Evolutionary conservation across 2,329 filamentous ascomycete species (phyloP).

Genomic region (Ophiostoma montium): DNA sequence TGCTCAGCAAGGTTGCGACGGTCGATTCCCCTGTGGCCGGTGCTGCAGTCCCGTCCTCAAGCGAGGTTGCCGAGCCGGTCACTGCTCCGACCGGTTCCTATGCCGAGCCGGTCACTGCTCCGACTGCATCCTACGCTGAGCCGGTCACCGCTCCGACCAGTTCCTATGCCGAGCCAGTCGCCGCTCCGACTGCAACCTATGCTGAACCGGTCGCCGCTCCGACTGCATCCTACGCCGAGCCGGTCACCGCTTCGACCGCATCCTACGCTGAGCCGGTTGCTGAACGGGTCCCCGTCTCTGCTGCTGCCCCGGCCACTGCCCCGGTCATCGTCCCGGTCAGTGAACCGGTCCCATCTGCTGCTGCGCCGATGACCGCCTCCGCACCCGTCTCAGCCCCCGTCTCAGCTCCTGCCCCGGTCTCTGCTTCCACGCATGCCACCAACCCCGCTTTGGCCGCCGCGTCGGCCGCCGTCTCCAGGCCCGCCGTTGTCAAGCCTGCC

Average conservation of each 20-base stretch:
- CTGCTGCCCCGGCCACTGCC: conserved; percentile 26
- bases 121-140: conserved; percentile 26
- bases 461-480: conserved; percentile 20
- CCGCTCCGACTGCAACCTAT: too few species aligned
- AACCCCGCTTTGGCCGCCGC: conserved; percentile 9
- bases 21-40: conserved; percentile 16
- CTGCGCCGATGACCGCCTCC: conserved; percentile 16
- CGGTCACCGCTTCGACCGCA: too few species aligned
- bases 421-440: background rate
- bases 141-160: too few species aligned
- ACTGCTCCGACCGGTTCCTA: too few species aligned
- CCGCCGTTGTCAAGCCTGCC: conserved; percentile 8
- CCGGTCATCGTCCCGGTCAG: too few species aligned
- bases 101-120: conserved; percentile 12
- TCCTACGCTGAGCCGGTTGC: conserved; percentile 4
- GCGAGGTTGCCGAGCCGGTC: conserved; percentile 12
- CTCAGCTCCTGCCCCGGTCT: background rate
- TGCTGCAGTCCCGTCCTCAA: conserved; percentile 16
- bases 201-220: too few species aligned
- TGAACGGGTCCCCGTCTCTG: background rate
- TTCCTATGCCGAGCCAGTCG: background rate
- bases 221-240: too few species aligned
- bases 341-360: conserved; percentile 14
- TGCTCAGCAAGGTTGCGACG: conserved; percentile 44
- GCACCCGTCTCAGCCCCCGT: conserved; percentile 8